Base-by-base conservation (phyloP, 108 stramenopile species). In the Nannochloropsis oceanica region DNA sequence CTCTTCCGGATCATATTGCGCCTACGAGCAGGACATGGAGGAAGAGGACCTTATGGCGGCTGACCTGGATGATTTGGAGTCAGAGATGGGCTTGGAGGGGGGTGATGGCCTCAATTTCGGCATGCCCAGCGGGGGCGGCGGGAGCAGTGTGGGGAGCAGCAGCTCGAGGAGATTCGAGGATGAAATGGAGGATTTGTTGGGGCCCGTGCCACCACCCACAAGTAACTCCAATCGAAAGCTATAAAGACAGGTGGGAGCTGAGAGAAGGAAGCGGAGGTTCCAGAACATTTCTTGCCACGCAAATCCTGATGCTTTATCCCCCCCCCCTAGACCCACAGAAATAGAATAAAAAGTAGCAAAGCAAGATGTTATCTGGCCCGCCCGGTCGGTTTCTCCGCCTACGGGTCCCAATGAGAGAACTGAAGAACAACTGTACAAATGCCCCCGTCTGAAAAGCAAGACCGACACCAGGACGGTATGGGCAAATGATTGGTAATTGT, bases 21-120 rank as follows among this genome's bases (percentile, higher is more conserved):
- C 86, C 11, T 82, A 88, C 22, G 88, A 84, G 18, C 79, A 82
- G 26, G 89, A 89, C 44, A 80, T 79, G 3, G 80, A 89, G 20
- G 88, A 43, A 43, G 86, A 84, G 27, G 87, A 86, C 25, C 80
- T 82, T 0, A 27, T 43, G 84, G 84, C 79, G 14, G 27, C 79
- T 14, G 86, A 43, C 11, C 44, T 84, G 84, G 86, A 82, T 27
- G 82, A 12, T 7, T 73, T 73, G 18, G 59, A 73, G 59, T 73
- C 59, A n/a, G 59, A 73, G n/a, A 73, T n/a, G n/a, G 59, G 10
- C 59, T 73, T 73, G 59, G 59, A 73, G 0, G 34, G 1, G 34
- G 59, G 1, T 10, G 59, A 73, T n/a, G 0, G 22, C 5, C n/a
- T 73, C n/a, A 10, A 73, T 10, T 73, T 73, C 9, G 59, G 59